A percentile compares a stretch with the other conserved stretches of the same genome.
Conservation (phyloP, 2,329 filamentous ascomycete genomes). For the Alternaria panax region DNA sequence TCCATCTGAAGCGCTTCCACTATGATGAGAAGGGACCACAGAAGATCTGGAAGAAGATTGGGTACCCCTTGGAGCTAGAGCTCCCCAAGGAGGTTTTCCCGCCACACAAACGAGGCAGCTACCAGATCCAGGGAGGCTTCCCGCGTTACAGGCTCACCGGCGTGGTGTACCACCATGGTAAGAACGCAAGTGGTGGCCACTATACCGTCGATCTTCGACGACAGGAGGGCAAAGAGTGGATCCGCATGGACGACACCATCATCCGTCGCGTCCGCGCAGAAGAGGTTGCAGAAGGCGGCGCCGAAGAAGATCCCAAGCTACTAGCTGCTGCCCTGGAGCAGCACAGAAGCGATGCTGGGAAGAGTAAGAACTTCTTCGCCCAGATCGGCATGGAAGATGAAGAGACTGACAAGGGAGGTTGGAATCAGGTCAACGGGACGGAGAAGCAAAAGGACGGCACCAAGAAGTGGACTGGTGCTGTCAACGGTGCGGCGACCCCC, state of each 20-base stretch:
- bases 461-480: slow-evolving; percentile 71
- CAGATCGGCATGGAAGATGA: slow-evolving; percentile 67
- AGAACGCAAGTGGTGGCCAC: slow-evolving; percentile 93
- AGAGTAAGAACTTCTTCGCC: slow-evolving; percentile 77
- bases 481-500: slow-evolving; percentile 69
- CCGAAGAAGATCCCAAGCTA: slow-evolving; percentile 77
- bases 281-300: slow-evolving; percentile 85
- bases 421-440: slow-evolving; percentile 83
- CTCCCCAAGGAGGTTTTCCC: slow-evolving; percentile 91
- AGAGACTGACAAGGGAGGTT: slow-evolving; percentile 71
- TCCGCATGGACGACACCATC: slow-evolving; percentile 91
- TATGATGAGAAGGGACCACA: slow-evolving; percentile 90
- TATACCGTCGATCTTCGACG: slow-evolving; percentile 97
- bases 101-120: slow-evolving; percentile 71
- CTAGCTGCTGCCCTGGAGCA: slow-evolving; percentile 71
- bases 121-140: slow-evolving; percentile 70
- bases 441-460: slow-evolving; percentile 60
- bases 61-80: slow-evolving; percentile 92
- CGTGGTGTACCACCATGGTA: slow-evolving; percentile 97
- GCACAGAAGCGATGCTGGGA: slow-evolving; percentile 65
- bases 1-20: slow-evolving; percentile 97
- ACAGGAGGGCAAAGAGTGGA: slow-evolving; percentile 95
- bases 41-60: slow-evolving; percentile 98
- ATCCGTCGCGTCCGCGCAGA: slow-evolving; percentile 85
- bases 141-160: slow-evolving; percentile 87